These are phyloP conservation scores for Saccharomycopsis olivae DNA, from an alignment of 805 yeast genomes.

Conservation along the genomic window DNA sequence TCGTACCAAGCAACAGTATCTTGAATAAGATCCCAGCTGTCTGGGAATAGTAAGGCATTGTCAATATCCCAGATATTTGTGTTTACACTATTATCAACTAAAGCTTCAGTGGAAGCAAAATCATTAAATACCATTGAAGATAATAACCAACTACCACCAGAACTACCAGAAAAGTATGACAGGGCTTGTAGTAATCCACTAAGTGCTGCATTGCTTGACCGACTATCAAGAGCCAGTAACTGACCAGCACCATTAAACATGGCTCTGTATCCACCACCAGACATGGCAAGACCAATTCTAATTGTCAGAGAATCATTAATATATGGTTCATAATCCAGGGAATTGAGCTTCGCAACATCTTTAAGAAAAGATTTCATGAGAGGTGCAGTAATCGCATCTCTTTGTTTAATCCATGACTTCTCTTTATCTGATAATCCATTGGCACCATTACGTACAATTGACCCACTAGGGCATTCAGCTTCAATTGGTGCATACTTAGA, in stretches of 20 bases:
- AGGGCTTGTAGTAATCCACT: slow-evolving; percentile 44
- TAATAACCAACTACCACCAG: slow-evolving; percentile 59
- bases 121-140: slow-evolving; percentile 31
- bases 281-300: slow-evolving; percentile 40
- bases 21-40: slow-evolving; percentile 51
- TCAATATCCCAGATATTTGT: slow-evolving; percentile 65
- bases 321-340: slow-evolving; percentile 21
- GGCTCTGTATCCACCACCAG: slow-evolving; percentile 54
- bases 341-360: slow-evolving; percentile 27
- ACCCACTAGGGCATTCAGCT: slow-evolving; percentile 40
- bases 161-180: slow-evolving; percentile 45
- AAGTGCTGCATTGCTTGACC: slow-evolving; percentile 32
- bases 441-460: slow-evolving; percentile 39
- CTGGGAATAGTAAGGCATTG: slow-evolving; percentile 48
- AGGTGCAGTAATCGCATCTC: slow-evolving; percentile 36
- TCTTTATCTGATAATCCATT: slow-evolving; percentile 36
- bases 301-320: slow-evolving; percentile 33
- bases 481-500: slow-evolving; percentile 31
- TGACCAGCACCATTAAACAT: slow-evolving; percentile 54
- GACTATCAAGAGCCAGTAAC: slow-evolving; percentile 38
- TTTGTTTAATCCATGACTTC: slow-evolving; percentile 37
- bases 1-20: slow-evolving; percentile 44
- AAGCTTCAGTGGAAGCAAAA: slow-evolving; percentile 23
- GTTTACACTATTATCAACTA: slow-evolving; percentile 29
- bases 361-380: slow-evolving; percentile 36